phyloP scores from a whole-genome alignment of 2,329 filamentous ascomycete genomes.

The Zalaria obscura region DNA sequence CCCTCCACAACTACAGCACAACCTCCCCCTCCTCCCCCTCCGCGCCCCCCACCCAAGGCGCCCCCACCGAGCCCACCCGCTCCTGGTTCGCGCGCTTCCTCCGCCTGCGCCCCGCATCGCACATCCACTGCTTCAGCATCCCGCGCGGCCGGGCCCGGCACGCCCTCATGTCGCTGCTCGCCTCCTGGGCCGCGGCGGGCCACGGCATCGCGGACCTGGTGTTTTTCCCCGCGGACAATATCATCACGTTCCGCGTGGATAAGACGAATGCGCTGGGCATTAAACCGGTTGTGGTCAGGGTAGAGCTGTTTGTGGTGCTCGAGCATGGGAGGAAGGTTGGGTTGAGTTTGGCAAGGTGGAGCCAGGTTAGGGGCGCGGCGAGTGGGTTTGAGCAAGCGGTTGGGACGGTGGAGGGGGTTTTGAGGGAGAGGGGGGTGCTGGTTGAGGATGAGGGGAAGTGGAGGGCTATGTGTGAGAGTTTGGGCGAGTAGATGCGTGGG shows the following conservation, averaged over 20 bases:
- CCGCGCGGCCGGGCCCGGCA: slow-evolving; percentile 60
- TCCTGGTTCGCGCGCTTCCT: slow-evolving; percentile 87
- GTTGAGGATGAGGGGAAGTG: slow-evolving; percentile 42
- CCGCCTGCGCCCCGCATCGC: slow-evolving; percentile 70
- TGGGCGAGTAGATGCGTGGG: slow-evolving; percentile 7
- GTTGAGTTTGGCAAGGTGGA: slow-evolving; percentile 71
- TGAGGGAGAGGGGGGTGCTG: slow-evolving; percentile 50
- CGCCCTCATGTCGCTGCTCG: slow-evolving; percentile 60
- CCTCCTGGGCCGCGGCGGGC: slow-evolving; percentile 51
- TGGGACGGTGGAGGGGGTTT: slow-evolving; percentile 57
- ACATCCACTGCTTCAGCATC: slow-evolving; percentile 60
- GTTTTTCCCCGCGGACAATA: slow-evolving; percentile 64
- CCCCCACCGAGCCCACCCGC: slow-evolving; percentile 30
- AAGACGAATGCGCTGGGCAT: slow-evolving; percentile 66
- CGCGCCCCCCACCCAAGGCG: slow-evolving; percentile 18
- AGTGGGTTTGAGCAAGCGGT: slow-evolving; percentile 78
- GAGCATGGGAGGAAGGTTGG: slow-evolving; percentile 67
- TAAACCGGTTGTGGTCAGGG: slow-evolving; percentile 77
- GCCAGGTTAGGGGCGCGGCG: slow-evolving; percentile 80
- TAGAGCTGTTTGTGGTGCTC: slow-evolving; percentile 77
- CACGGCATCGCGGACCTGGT: slow-evolving; percentile 67
- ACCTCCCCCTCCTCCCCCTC: slow-evolving; percentile 6
- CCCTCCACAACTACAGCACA: neutral
- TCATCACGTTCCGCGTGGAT: slow-evolving; percentile 66
- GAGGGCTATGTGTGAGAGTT: slow-evolving; percentile 27